Evolutionary conservation across 2,329 filamentous ascomycete species (phyloP), one percentile per base, ranked within the genome.

Genomic region (Pseudogymnoascus sp.): DNA sequence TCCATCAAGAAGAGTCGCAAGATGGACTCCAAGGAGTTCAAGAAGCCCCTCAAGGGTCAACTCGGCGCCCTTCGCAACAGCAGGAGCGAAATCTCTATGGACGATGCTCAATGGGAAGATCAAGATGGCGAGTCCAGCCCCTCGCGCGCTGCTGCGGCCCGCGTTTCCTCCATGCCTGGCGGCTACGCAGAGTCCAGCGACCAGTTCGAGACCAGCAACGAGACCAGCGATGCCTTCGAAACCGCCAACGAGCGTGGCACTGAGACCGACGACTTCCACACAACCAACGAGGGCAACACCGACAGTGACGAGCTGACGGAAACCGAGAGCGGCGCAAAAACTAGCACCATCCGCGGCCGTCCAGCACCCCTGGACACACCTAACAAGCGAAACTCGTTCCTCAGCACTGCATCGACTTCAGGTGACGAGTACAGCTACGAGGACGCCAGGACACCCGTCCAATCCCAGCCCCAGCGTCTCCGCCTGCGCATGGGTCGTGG

Each of bases 201-300:
- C 65, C 79, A 84, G 1, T 93, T 92, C 67, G 89, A 94, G 62
- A 93, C 89, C 5, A 89, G 90, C 37, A 90, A 90, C 63, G 91
- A 96, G 70, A 84, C 82, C 1, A 84, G 80, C 65, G 84, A 87
- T 64, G 83, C 81, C 7, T 86, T 86, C 64, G 83, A 85, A 69
- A 86, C 83, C 1, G 84, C 83, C 8, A 76, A 74, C 41, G 78
- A 78, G 28, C 85, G 85, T 28, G 83, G 79, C 11, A 96, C 91
- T 0, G 92, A 96, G 75, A 96, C 91, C 9, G 93, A 97, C 67
- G 91, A 91, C 65, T 97, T 97, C 83, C 89, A 96, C 72, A 97
- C 93, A 3, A 91, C 90, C n/a, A 84, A 86, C 14, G 94, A 97
- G 68, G 89, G 90, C 20, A 75, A 85, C 59, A 91, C 87, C 69